These are phyloP conservation scores for Penicillium oxalicum DNA, from an alignment of 2,329 filamentous ascomycete species.

Conservation along the genomic window DNA sequence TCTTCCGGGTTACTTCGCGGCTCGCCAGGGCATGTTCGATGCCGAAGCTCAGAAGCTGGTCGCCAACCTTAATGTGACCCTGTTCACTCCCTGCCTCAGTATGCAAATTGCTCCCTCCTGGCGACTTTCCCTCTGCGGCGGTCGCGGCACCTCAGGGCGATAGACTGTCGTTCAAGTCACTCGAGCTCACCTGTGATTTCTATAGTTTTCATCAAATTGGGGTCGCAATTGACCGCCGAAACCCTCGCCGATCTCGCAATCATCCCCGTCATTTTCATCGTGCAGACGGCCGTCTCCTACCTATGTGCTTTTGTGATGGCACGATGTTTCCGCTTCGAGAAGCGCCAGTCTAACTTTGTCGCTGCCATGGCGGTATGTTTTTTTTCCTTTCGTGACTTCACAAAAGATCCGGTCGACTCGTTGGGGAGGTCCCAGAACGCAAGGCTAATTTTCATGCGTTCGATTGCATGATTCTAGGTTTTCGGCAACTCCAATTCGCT, in stretches of 20 bases:
- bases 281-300: conserved; percentile 85
- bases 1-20: conserved; percentile 87
- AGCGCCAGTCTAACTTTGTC: conserved; percentile 86
- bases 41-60: conserved; percentile 94
- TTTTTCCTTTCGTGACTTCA: neutral
- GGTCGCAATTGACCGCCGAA: conserved; percentile 84
- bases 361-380: conserved; percentile 76
- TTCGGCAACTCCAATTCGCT: conserved; percentile 98
- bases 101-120: conserved; percentile 30
- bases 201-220: conserved; percentile 90
- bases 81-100: conserved; percentile 97
- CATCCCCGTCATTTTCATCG: conserved; percentile 87
- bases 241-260: conserved; percentile 86
- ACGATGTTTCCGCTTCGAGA: conserved; percentile 71
- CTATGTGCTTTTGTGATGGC: conserved; percentile 64
- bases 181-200: neutral
- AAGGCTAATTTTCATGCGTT: no score
- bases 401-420: no score
- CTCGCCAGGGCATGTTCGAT: conserved; percentile 85
- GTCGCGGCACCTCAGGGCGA: neutral
- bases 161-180: no score
- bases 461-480: conserved; percentile 45
- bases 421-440: no score
- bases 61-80: conserved; percentile 89
- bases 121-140: no score